A percentile compares a stretch with the other conserved stretches of the same genome.
These are phyloP conservation scores for Populus deltoides DNA, from an alignment of 345 rosid genomes.

Conservation along the genomic window DNA sequence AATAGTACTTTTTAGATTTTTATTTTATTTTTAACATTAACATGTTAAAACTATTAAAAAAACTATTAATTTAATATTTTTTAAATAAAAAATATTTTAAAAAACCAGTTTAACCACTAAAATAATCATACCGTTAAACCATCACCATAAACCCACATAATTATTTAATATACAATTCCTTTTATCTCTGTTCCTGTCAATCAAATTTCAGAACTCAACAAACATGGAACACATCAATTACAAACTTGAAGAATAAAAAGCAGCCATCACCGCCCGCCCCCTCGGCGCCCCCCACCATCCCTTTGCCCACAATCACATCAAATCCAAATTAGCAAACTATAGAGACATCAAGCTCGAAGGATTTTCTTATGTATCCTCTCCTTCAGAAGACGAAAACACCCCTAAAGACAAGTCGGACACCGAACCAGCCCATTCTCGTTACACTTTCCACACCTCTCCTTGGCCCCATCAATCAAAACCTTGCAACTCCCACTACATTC, in stretches of 20 bases:
- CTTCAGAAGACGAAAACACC: background rate
- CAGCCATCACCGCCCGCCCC: background rate
- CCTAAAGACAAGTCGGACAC: constrained; percentile 61
- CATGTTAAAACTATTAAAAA: too few species aligned
- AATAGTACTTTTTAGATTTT: too few species aligned
- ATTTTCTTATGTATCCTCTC: background rate
- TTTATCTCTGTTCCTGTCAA: too few species aligned
- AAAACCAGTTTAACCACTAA: too few species aligned
- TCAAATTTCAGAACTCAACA: background rate
- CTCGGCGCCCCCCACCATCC: background rate
- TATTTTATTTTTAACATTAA: too few species aligned
- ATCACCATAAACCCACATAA: background rate
- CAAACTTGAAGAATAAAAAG: background rate
- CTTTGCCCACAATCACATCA: background rate
- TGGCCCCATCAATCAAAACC: constrained; percentile 47
- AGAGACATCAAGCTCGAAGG: too few species aligned
- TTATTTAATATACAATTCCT: background rate
- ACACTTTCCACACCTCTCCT: constrained; percentile 63
- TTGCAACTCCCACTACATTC: constrained; percentile 89
- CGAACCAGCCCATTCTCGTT: constrained; percentile 82
- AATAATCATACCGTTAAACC: too few species aligned
- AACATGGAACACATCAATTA: background rate
- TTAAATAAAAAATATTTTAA: too few species aligned
- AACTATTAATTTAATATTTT: too few species aligned
- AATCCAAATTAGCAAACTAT: background rate